Base-by-base conservation (phyloP, 345 rosid species). In the Turritis glabra region DNA sequence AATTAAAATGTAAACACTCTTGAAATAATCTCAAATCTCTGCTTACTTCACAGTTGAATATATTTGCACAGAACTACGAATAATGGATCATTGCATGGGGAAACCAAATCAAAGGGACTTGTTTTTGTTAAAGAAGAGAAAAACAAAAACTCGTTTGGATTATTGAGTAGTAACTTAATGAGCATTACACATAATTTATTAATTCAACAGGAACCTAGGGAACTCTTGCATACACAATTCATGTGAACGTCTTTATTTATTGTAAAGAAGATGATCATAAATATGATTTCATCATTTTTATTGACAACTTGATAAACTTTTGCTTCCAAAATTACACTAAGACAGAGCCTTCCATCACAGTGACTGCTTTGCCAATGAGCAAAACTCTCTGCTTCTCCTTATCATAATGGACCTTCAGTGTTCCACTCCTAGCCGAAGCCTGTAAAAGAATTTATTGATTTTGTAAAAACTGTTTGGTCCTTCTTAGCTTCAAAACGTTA, bases 401-500 rank as follows among this genome's bases (percentile, higher is more conserved):
- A 10, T 88, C 85, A 12, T 87, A 33, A 62, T 84, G 86, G 76
- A 88, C 56, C 65, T 75, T 80, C 64, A 90, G 5, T 2, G 73
- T 73, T 44, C 90, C 97, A 69, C 88, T 77, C 68, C 97, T 84
- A 1, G 78, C 74, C 0, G 97, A 90, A 43, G 90, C 88, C 86
- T 86, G 53, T 0, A 23, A 25, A 46, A 22, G 11, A 27, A 18
- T 3, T 26, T 30, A 44, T 64, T 29, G 17, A 9, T 25, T 62
- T 7, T 50, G 56, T 66, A n/a, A n/a, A 23, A 22, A 56, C 2
- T 15, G 9, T n/a, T 47, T 11, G 38, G 65, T 48, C 25, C 43
- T 38, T 26, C 19, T 46, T 46, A 23, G 3, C 64, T 57, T 25
- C 41, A 47, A 40, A 25, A 27, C 15, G 11, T 0, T 14, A 25